A percentile compares a stretch with the other conserved stretches of the same genome.
These are phyloP conservation scores for Graphiopsis chlorocephala DNA, from an alignment of 2,329 filamentous ascomycete species.

Conservation along the genomic window DNA sequence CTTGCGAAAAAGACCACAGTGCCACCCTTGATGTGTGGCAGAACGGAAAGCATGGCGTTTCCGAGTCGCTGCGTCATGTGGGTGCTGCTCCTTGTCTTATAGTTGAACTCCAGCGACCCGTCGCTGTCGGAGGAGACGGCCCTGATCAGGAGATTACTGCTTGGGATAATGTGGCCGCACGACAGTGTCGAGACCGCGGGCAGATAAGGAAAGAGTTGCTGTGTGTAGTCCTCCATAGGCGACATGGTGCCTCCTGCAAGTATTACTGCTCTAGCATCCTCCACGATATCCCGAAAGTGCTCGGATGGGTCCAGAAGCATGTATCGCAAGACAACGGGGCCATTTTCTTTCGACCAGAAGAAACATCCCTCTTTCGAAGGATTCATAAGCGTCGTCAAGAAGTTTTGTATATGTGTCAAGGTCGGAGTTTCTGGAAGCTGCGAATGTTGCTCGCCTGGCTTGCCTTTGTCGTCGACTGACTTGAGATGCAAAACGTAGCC, in stretches of 20 bases:
- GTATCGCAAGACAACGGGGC: conserved; percentile 69
- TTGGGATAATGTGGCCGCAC: conserved; percentile 90
- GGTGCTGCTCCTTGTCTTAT: conserved; percentile 67
- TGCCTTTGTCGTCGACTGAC: not conserved
- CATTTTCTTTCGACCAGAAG: conserved; percentile 51
- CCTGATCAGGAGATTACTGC: conserved; percentile 75
- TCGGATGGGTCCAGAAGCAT: conserved; percentile 87
- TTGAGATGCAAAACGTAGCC: conserved; percentile 67
- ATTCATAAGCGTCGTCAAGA: conserved; percentile 82
- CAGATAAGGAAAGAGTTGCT: conserved; percentile 80
- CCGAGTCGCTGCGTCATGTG: conserved; percentile 70
- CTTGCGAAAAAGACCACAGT: conserved; percentile 95
- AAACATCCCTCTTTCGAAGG: conserved; percentile 66
- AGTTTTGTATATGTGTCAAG: conserved; percentile 62
- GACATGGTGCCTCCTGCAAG: conserved; percentile 97
- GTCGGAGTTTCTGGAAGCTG: conserved; percentile 44
- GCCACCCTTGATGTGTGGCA: conserved; percentile 75
- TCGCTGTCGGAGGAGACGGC: conserved; percentile 55
- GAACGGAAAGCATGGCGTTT: conserved; percentile 67
- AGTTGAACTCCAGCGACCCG: conserved; percentile 80
- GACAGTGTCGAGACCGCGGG: conserved; percentile 72
- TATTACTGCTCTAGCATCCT: conserved; percentile 80
- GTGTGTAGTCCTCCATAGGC: conserved; percentile 85
- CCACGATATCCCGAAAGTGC: conserved; percentile 84
- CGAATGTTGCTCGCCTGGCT: not conserved